phyloP scores from a whole-genome alignment of 164 flowering plant genomes.

The Stephania japonica region DNA sequence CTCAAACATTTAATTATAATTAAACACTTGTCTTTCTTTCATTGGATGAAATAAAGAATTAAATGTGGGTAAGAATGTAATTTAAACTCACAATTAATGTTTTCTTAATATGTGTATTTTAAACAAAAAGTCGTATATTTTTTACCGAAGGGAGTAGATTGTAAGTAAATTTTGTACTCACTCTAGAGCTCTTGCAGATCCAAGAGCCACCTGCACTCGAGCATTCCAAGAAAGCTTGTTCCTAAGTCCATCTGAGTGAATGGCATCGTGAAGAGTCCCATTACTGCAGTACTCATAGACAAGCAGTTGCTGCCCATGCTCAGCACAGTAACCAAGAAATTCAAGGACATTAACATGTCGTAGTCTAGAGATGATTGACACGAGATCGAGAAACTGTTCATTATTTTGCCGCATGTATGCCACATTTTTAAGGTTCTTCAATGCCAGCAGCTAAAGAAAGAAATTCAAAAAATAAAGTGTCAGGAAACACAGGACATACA shows the following conservation, averaged over 20 bases:
- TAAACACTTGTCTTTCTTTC: no score
- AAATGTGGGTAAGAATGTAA: no score
- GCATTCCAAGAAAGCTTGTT: slow-evolving; percentile 73
- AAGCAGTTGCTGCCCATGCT: slow-evolving; percentile 77
- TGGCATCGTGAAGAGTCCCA: slow-evolving; percentile 75
- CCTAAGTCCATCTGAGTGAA: slow-evolving; percentile 66
- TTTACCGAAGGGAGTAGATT: no score
- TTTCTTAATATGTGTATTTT: no score
- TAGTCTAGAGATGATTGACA: slow-evolving; percentile 57
- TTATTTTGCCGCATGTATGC: slow-evolving; percentile 48
- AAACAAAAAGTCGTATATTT: no score
- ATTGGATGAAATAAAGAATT: no score
- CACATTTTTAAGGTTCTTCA: slow-evolving; percentile 70
- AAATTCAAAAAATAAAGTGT: slow-evolving; percentile 10
- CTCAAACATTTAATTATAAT: no score
- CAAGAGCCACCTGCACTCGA: slow-evolving; percentile 83
- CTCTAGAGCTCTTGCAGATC: slow-evolving; percentile 92
- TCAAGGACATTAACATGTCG: slow-evolving; percentile 85
- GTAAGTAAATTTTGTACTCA: slow-evolving; percentile 31
- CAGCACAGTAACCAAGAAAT: slow-evolving; percentile 87
- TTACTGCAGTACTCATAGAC: slow-evolving; percentile 76
- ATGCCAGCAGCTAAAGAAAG: slow-evolving; percentile 54
- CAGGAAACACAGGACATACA: slow-evolving; percentile 13
- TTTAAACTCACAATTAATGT: no score
- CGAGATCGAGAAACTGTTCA: slow-evolving; percentile 72